Conservation (phyloP, 805 yeast genomes). For the Starmerella apicola region DNA sequence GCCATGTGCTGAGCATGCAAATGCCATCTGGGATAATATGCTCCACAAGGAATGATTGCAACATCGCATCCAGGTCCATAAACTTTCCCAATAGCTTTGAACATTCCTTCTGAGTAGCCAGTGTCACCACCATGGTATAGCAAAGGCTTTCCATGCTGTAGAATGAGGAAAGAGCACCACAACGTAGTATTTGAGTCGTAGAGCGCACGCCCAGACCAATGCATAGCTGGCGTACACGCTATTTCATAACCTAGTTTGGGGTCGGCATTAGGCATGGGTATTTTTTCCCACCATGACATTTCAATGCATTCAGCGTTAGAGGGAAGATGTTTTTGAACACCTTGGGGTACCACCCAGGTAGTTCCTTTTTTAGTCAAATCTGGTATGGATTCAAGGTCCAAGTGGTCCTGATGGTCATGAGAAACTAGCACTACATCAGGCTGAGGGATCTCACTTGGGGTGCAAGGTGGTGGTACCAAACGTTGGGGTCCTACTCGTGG, state of each 20-base stretch:
- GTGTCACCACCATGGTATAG: constrained; percentile 93
- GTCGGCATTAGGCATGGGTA: constrained; percentile 31
- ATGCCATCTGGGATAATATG: constrained; percentile 91
- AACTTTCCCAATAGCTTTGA: constrained; percentile 47
- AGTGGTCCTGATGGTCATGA: constrained; percentile 92
- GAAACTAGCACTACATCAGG: constrained; percentile 70
- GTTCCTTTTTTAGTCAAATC: constrained; percentile 36
- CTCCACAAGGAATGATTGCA: constrained; percentile 84
- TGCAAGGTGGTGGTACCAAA: constrained; percentile 64
- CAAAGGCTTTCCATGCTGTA: constrained; percentile 54
- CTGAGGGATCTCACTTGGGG: constrained; percentile 46
- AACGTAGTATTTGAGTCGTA: constrained; percentile 66
- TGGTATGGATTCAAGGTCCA: constrained; percentile 50
- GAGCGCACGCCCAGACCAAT: constrained; percentile 86
- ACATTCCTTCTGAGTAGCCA: constrained; percentile 70
- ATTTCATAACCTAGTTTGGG: constrained; percentile 50
- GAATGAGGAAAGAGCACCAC: constrained; percentile 79
- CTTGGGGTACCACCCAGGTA: constrained; percentile 78
- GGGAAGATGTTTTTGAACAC: constrained; percentile 49
- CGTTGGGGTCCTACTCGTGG: constrained; percentile 69
- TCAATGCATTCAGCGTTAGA: constrained; percentile 51
- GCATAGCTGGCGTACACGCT: constrained; percentile 81
- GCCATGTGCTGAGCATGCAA: constrained; percentile 78
- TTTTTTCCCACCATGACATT: constrained; percentile 86
- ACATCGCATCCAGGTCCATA: constrained; percentile 44